phyloP scores from a whole-genome alignment of 345 rosid genomes.

The Abelmoschus esculentus region DNA sequence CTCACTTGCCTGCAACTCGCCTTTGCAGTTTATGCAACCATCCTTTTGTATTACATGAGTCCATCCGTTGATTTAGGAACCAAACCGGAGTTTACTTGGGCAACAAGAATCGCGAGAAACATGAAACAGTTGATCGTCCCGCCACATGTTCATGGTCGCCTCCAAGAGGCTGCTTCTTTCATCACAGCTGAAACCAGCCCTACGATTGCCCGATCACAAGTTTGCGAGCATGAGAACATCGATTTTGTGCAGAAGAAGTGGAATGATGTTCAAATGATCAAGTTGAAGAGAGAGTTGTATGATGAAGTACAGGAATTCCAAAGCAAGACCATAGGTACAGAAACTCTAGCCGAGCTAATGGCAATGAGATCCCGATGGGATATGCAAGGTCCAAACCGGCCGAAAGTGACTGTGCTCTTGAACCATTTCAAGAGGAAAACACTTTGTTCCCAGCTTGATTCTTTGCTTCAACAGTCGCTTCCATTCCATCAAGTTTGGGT shows the following conservation, averaged over 20 bases:
- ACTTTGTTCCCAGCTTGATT: constrained; percentile 85
- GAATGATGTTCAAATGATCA: constrained; percentile 62
- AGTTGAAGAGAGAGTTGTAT: constrained; percentile 65
- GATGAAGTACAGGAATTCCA: constrained; percentile 59
- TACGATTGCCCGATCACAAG: constrained; percentile 36
- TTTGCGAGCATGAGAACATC: constrained; percentile 82
- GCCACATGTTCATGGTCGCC: constrained; percentile 50
- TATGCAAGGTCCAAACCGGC: constrained; percentile 43
- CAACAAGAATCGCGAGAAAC: constrained; percentile 63
- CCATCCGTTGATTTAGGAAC: constrained; percentile 66
- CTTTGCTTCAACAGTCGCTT: constrained; percentile 75
- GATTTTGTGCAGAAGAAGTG: constrained; percentile 90
- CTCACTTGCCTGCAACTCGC: constrained; percentile 77
- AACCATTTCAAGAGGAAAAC: constrained; percentile 98
- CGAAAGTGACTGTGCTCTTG: constrained; percentile 76
- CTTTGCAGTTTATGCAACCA: constrained; percentile 84
- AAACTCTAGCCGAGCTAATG: constrained; percentile 63
- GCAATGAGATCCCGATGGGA: constrained; percentile 84
- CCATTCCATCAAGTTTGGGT: constrained; percentile 97
- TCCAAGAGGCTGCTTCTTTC: constrained; percentile 53
- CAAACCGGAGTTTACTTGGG: constrained; percentile 87
- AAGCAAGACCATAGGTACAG: constrained; percentile 49
- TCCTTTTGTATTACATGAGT: constrained; percentile 82
- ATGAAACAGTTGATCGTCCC: constrained; percentile 67
- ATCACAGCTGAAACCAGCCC: constrained; percentile 21